Percentiles rank a stretch among this genome's conserved stretches.
Evolutionary conservation across 2,329 filamentous ascomycete species (phyloP).

Genomic region (Cladosporium austrohemisphaericum): DNA sequence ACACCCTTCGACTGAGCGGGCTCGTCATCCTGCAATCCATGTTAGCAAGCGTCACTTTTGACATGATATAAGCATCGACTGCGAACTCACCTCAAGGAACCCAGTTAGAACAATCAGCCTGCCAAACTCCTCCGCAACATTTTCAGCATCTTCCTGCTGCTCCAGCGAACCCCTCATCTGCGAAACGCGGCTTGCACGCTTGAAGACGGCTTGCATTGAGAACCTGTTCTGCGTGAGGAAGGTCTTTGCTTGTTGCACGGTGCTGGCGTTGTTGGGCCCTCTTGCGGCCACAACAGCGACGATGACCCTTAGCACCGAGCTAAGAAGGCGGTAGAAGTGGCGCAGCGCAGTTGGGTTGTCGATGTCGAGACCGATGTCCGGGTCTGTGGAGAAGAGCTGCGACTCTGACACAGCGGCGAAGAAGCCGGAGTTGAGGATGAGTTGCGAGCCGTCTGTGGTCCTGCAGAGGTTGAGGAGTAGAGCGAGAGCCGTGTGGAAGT

Average conservation of each 20-base stretch:
- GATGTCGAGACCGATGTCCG: slow-evolving; percentile 79
- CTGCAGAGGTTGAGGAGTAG: slow-evolving; percentile 74
- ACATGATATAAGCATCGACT: background rate
- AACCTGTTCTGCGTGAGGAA: slow-evolving; percentile 82
- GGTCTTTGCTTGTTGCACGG: slow-evolving; percentile 66
- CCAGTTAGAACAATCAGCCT: slow-evolving; percentile 76
- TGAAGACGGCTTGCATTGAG: slow-evolving; percentile 84
- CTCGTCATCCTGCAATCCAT: slow-evolving; percentile 19
- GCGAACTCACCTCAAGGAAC: slow-evolving; percentile 74
- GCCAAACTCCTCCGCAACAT: slow-evolving; percentile 81
- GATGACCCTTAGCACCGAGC: slow-evolving; percentile 75
- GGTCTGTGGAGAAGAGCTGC: slow-evolving; percentile 82
- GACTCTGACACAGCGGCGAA: slow-evolving; percentile 78
- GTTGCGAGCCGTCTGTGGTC: slow-evolving; percentile 78
- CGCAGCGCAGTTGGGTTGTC: slow-evolving; percentile 67
- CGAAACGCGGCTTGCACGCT: slow-evolving; percentile 78
- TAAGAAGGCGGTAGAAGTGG: slow-evolving; percentile 79
- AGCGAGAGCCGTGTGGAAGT: slow-evolving; percentile 71
- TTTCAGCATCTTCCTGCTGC: slow-evolving; percentile 55
- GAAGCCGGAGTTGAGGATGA: slow-evolving; percentile 83
- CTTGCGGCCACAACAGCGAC: slow-evolving; percentile 76
- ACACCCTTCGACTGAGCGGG: slow-evolving; percentile 13
- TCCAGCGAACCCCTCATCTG: slow-evolving; percentile 26
- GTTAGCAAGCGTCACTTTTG: slow-evolving; percentile 8
- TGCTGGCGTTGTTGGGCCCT: slow-evolving; percentile 72